Evolutionary conservation across 106 monocot species (phyloP).

Genomic region (Narthecium ossifragum): DNA sequence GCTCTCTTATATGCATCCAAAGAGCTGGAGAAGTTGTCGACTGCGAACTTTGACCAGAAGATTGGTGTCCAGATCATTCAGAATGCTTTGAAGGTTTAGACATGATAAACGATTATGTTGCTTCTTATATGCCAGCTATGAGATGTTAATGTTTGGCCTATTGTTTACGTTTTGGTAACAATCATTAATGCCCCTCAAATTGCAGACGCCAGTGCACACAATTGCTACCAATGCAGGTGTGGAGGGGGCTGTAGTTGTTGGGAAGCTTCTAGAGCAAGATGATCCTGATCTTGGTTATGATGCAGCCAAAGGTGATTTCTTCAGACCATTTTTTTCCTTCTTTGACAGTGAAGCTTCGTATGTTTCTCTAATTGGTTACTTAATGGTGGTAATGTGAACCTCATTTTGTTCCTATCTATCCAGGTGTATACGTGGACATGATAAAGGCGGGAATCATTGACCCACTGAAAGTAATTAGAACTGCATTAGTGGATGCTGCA

Average conservation of each 20-base stretch:
- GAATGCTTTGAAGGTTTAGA: slow-evolving; percentile 59
- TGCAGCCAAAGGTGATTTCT: slow-evolving; percentile 57
- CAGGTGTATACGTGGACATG: slow-evolving; percentile 78
- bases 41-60: slow-evolving; percentile 76
- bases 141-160: too few relatives aligned
- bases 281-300: slow-evolving; percentile 68
- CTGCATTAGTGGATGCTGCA: slow-evolving; percentile 76
- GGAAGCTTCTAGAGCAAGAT: slow-evolving; percentile 74
- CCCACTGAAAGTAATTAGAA: slow-evolving; percentile 82
- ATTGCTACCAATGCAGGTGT: slow-evolving; percentile 69
- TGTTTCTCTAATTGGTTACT: too few relatives aligned
- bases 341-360: too few relatives aligned
- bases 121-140: too few relatives aligned
- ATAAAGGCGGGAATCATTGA: slow-evolving; percentile 78
- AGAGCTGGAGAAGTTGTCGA: slow-evolving; percentile 51
- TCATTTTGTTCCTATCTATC: too few relatives aligned
- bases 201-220: slow-evolving; percentile 59
- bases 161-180: too few relatives aligned
- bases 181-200: too few relatives aligned
- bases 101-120: too few relatives aligned
- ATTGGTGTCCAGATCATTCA: slow-evolving; percentile 78
- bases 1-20: slow-evolving; percentile 69
- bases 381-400: not conserved
- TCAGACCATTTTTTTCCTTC: too few relatives aligned
- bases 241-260: slow-evolving; percentile 63